These are phyloP conservation scores for Rhinocladiella similis DNA, from an alignment of 2,329 filamentous ascomycete species.

Conservation along the genomic window DNA sequence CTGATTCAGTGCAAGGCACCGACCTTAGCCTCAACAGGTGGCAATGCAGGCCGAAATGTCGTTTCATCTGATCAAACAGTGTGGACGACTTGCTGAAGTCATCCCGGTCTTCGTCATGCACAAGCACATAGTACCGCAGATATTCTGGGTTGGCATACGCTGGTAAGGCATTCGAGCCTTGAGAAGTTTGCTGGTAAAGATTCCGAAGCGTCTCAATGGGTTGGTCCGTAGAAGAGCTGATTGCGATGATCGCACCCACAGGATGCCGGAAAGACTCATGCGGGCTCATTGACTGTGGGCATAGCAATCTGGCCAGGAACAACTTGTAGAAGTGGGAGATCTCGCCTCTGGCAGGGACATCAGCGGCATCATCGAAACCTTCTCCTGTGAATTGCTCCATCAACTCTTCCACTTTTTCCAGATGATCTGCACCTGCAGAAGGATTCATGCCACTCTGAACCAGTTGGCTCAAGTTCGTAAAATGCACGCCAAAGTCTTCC, in stretches of 20 bases:
- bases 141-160: constrained; percentile 90
- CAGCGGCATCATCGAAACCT: constrained; percentile 18
- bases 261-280: constrained; percentile 96
- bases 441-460: constrained; percentile 13
- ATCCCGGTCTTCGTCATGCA: constrained; percentile 94
- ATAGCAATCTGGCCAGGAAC: constrained; percentile 80
- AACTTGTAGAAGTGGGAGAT: constrained; percentile 81
- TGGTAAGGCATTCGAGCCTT: constrained; percentile 71
- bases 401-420: constrained; percentile 28
- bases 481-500: constrained; percentile 89
- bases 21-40: constrained; percentile 85
- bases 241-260: constrained; percentile 90
- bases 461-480: constrained; percentile 65
- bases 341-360: constrained; percentile 17
- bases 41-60: constrained; percentile 94
- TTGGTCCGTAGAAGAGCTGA: constrained; percentile 80
- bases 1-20: constrained; percentile 79
- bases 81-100: constrained; percentile 87
- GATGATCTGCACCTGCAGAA: constrained; percentile 7
- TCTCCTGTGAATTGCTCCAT: constrained; percentile 27
- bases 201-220: constrained; percentile 85
- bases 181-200: constrained; percentile 81
- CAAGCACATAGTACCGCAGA: constrained; percentile 89
- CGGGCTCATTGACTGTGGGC: constrained; percentile 72
- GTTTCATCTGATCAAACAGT: constrained; percentile 97